phyloP scores from a whole-genome alignment of 1,284 basidiomycete genomes.

The Ceratobasidium sp. region DNA sequence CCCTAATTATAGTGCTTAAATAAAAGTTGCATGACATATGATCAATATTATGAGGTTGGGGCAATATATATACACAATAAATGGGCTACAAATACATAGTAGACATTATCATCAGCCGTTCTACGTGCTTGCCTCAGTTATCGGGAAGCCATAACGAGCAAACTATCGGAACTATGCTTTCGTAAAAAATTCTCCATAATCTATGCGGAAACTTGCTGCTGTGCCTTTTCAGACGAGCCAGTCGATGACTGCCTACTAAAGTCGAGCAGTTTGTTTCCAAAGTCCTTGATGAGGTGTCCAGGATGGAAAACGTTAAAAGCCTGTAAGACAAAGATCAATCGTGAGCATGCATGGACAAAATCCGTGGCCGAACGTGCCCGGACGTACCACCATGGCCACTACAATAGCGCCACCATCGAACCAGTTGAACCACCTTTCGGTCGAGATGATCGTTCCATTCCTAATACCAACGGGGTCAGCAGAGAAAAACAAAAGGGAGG shows the following conservation, averaged over 20 bases:
- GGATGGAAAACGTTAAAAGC: slow-evolving; percentile 35
- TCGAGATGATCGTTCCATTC: slow-evolving; percentile 32
- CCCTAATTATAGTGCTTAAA: no score
- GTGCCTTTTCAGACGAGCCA: not conserved
- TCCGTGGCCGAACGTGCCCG: not conserved
- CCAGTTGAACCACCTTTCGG: slow-evolving; percentile 40
- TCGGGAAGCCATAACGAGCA: no score
- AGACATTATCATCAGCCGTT: no score
- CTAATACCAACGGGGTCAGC: not conserved
- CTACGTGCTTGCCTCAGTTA: no score
- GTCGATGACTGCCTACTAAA: not conserved
- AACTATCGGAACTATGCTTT: no score
- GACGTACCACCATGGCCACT: slow-evolving; percentile 35
- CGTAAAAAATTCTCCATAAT: not conserved
- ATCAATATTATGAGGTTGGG: no score
- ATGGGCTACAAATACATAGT: no score
- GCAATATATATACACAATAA: no score
- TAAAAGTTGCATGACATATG: no score
- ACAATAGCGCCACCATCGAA: slow-evolving; percentile 31
- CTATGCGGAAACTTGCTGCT: not conserved
- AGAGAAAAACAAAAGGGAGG: no score
- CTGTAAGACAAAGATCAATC: not conserved
- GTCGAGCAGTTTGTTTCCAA: slow-evolving; percentile 19
- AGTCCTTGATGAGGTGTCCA: slow-evolving; percentile 12
- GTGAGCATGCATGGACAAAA: no score